Evolutionary conservation across 2,329 filamentous ascomycete species (phyloP), one percentile per base, ranked within the genome.

Genomic region (Fusarium lyarnte): DNA sequence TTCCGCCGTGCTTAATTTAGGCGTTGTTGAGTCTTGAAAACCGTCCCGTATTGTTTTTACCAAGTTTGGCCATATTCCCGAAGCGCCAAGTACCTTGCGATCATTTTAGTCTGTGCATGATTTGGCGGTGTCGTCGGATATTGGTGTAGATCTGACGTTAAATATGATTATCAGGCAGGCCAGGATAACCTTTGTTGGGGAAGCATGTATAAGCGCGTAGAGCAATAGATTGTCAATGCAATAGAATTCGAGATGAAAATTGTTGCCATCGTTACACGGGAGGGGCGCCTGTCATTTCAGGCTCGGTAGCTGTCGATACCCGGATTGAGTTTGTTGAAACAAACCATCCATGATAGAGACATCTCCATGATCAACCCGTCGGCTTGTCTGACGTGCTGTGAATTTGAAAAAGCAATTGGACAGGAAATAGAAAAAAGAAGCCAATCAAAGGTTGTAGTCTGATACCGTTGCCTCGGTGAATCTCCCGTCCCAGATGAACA

Each of bases 31-130:
- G 49, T 66, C 57, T 41, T 63, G 43, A 68, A 51, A 70, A 63
- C 47, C 53, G 45, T 70, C 46, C 39, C 43, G 52, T 70, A 41
- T 61, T 54, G 55, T 57, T 59, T 53, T 58, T 42, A 52, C 61
- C 67, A 41, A 36, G 71, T 69, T 62, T 25, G 62, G 74, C 45
- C 57, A 74, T 73, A 66, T 66, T 73, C 55, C 74, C 74, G 70
- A 76, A 42, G 45, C 49, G 70, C 72, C 69, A 75, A 70, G 64
- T 36, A 45, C 47, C 53, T 52, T 63, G 64, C 43, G 9, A 64
- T 64, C 49, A 41, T 45, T 55, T 55, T 42, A 33, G 64, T 73
- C 71, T 74, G 59, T 76, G 70, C 73, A 66, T 70, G 42, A 53
- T 66, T 67, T 72, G 54, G 63, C 54, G 61, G 61, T 73, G 69